phyloP scores from a whole-genome alignment of 2,329 filamentous ascomycete genomes.

The Cladosporium halotolerans region DNA sequence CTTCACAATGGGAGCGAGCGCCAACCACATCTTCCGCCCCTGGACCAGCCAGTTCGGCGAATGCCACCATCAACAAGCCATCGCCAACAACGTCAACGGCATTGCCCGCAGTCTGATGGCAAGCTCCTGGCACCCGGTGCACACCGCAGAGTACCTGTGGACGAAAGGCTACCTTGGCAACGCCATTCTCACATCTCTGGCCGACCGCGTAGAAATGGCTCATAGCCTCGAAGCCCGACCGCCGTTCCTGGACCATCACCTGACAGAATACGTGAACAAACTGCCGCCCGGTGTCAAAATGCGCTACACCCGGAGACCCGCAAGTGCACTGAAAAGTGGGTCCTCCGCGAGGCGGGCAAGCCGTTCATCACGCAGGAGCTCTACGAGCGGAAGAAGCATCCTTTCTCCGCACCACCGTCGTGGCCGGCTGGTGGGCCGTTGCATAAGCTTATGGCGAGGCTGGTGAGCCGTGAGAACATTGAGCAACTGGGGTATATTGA shows the following conservation, averaged over 20 bases:
- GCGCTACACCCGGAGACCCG: slow-evolving; percentile 1
- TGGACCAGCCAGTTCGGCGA: slow-evolving; percentile 3
- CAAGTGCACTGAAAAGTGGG: slow-evolving; percentile 19
- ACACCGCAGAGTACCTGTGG: slow-evolving; percentile 10
- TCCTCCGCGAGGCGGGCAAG: slow-evolving; percentile 22
- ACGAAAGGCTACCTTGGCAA: slow-evolving; percentile 6
- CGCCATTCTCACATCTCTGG: slow-evolving; percentile 9
- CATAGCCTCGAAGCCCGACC: slow-evolving; percentile 27
- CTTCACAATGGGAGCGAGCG: background rate
- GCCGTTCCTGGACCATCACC: slow-evolving; percentile 29
- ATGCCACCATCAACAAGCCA: background rate
- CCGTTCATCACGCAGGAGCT: slow-evolving; percentile 24
- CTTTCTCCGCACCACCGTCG: slow-evolving; percentile 20
- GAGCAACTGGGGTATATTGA: slow-evolving; percentile 25
- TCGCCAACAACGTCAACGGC: slow-evolving; percentile 1
- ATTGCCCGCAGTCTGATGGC: slow-evolving; percentile 2
- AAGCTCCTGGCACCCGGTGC: slow-evolving; percentile 10
- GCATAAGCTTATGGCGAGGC: slow-evolving; percentile 13
- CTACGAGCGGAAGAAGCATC: slow-evolving; percentile 21
- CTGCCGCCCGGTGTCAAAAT: slow-evolving; percentile 29
- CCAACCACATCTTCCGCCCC: background rate
- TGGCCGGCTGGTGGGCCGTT: slow-evolving; percentile 19
- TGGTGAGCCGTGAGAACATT: slow-evolving; percentile 23
- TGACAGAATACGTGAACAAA: slow-evolving; percentile 28
- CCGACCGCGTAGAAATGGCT: slow-evolving; percentile 19